Evolutionary conservation across 306 rosid species (phyloP), one percentile per base, ranked within the genome.

Genomic region (Purshia tridentata): DNA sequence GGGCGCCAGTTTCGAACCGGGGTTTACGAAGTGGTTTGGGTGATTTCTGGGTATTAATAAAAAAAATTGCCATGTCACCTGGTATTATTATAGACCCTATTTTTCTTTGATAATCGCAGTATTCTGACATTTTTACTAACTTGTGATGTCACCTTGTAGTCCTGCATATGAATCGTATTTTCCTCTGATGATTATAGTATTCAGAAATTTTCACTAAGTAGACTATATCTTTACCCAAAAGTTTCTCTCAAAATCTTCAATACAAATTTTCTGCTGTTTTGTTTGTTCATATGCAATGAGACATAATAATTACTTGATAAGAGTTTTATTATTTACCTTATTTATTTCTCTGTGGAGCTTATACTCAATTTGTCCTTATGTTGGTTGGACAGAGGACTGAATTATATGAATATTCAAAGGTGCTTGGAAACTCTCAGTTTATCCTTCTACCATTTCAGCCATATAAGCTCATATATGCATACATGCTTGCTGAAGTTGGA

Each of bases 401-500:
- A 78, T 76, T 93, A 67, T 93, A 93, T 9, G 98, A 93, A 82
- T 91, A 93, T 66, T 89, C 98, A 2, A 93, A 88, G 85, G 88
- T 93, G 77, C 91, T 88, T 73, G 98, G 98, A 66, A 93, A 91
- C 81, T 91, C 98, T 68, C 98, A 93, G 91, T 93, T 87, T 82
- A 80, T 88, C 58, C 83, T 93, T 78, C 91, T 81, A 72, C 85
- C 96, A 18, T 91, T 93, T 80, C 97, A 89, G 59, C 98, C 98
- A 48, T 93, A 93, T 89, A 93, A 91, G 87, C 92, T 93, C 67
- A 55, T 91, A 68, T 91, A 93, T 80, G 98, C 98, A 10, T 73
- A 88, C 84, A 93, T 93, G 98, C 87, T 93, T 57, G 98, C 92
- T 59, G 97, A 93, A 88, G 89, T 93, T 65, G 98, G 98, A 68